phyloP scores from a whole-genome alignment of 2,329 filamentous ascomycete genomes.

The Alternaria atra region DNA sequence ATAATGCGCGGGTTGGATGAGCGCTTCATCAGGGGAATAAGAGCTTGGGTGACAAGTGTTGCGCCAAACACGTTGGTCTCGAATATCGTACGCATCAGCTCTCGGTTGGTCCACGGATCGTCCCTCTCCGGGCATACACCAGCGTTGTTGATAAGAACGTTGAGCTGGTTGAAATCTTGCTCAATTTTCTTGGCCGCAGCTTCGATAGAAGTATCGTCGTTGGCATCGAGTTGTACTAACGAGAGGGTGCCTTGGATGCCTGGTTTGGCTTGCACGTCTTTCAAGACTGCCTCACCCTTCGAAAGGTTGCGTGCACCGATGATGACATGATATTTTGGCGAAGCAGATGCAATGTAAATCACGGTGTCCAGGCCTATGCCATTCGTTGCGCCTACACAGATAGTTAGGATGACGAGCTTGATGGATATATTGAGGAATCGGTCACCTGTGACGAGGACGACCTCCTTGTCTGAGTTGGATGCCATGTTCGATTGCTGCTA shows the following conservation, averaged over 20 bases:
- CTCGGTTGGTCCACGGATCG: constrained; percentile 24
- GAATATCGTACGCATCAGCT: constrained; percentile 33
- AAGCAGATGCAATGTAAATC: constrained; percentile 37
- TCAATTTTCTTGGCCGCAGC: constrained; percentile 45
- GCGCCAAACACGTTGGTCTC: constrained; percentile 52
- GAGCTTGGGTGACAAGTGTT: constrained; percentile 42
- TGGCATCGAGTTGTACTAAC: constrained; percentile 50
- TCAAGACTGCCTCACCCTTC: constrained; percentile 44
- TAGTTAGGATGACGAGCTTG: constrained; percentile 8
- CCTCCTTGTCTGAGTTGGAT: constrained; percentile 26
- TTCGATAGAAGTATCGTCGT: constrained; percentile 44
- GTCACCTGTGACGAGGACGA: constrained; percentile 42
- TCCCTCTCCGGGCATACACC: constrained; percentile 58
- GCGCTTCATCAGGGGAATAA: constrained; percentile 47
- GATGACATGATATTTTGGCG: constrained; percentile 48
- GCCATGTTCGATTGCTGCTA: constrained; percentile 7
- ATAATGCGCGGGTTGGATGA: constrained; percentile 44
- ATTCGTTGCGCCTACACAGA: constrained; percentile 40
- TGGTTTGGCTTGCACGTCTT: constrained; percentile 36
- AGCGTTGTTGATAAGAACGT: constrained; percentile 89
- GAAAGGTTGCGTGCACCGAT: constrained; percentile 43
- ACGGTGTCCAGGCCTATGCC: constrained; percentile 50
- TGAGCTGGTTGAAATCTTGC: constrained; percentile 59
- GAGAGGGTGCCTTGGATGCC: constrained; percentile 43
- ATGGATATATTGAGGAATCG: neutral